Evolutionary conservation across 2,329 filamentous ascomycete genomes (phyloP), one percentile per base, ranked within the genome.

Genomic region (Xylariomycetidae sp.): DNA sequence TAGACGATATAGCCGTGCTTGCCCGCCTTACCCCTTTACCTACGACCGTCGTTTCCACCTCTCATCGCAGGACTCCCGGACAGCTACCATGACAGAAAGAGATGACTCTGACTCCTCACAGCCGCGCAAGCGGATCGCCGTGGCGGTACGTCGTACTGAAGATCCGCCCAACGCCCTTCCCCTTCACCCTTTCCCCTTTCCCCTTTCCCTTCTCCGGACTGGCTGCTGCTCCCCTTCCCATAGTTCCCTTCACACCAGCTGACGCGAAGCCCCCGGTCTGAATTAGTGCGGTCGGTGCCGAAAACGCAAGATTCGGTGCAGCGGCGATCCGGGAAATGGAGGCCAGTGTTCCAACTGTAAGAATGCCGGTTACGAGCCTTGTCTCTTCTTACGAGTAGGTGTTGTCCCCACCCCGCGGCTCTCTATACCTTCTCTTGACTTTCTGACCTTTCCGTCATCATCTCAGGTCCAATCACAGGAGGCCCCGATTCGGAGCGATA

Each of bases 291-390:
- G 80, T 22, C 80, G 90, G 46, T 97, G 90, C 62, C 80, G 90
- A 40, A 89, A 90, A 64, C 78, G 90, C 38, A 97, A 97, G 69
- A 97, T 97, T 50, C 83, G 87, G 48, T 97, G 90, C 65, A 94
- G 85, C 52, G 90, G 90, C 27, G 88, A 95, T 55, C 70, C 74
- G 20, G 85, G 84, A 19, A 77, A 82, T 51, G 84, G 83, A n/a
- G 64, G 69, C 25, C 80, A 82, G n/a, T 97, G 90, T 61, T 69
- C 74, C 9, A 94, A 89, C 58, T 97, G 90, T 67, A 83, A 79
- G 51, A 78, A 70, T 41, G 82, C 89, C 33, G 83, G 84, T 10
- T 66, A 74, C 16, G 75, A 81, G 15, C 66, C 72, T 5, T 96
- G 90, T 56, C 76, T 82, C 37, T 96, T 94, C 53, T 67, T 94